A percentile compares a stretch with the other conserved stretches of the same genome.
Conservation (phyloP, 345 rosid genomes). For the Rhodamnia argentea region DNA sequence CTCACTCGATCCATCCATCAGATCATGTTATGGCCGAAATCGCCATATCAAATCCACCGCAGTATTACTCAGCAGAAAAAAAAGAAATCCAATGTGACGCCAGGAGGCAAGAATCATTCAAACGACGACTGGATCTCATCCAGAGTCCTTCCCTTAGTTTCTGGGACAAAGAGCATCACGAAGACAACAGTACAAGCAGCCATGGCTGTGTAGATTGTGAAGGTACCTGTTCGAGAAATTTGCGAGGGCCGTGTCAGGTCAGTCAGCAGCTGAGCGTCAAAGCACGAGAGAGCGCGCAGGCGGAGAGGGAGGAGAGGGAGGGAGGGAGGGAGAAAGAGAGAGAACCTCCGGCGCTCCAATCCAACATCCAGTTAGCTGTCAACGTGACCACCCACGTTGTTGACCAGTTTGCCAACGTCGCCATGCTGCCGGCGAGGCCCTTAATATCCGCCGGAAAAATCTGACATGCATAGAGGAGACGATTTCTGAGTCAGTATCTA, state of each 20-base stretch:
- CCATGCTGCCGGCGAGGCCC: conserved; percentile 38
- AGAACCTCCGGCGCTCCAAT: conserved; percentile 36
- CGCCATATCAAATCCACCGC: neutral
- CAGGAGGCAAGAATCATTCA: conserved; percentile 18
- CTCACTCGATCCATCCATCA: neutral
- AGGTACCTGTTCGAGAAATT: conserved; percentile 32
- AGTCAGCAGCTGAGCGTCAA: neutral
- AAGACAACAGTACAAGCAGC: conserved; percentile 35
- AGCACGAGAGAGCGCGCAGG: neutral
- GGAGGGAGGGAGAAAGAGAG: neutral
- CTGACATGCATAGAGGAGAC: conserved; percentile 16
- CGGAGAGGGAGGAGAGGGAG: neutral
- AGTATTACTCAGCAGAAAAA: neutral
- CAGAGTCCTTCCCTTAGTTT: conserved; percentile 62
- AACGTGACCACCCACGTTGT: conserved; percentile 18
- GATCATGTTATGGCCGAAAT: neutral
- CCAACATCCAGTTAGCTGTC: conserved; percentile 33
- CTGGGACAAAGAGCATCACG: conserved; percentile 45
- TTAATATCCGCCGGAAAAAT: conserved; percentile 49
- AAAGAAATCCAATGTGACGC: neutral
- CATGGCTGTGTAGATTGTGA: conserved; percentile 33
- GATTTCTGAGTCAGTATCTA: neutral
- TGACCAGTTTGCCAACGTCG: conserved; percentile 33
- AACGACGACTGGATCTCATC: conserved; percentile 71
- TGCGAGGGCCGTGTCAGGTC: neutral